A percentile compares a stretch with the other conserved stretches of the same genome.
phyloP scores from a whole-genome alignment of 1,284 basidiomycete genomes.

The Cystobasidium sp. region DNA sequence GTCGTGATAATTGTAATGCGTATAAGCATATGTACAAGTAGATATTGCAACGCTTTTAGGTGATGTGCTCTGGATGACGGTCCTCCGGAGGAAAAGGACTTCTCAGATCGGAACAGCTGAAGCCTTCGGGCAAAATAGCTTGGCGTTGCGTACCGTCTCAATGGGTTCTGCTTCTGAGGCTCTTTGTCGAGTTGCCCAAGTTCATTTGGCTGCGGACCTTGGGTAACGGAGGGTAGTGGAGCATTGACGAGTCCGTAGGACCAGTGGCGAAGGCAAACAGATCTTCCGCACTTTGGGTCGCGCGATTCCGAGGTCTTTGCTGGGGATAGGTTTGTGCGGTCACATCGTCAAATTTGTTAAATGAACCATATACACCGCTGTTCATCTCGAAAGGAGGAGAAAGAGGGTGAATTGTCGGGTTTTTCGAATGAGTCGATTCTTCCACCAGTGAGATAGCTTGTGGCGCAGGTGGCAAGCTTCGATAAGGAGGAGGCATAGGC shows the following conservation, averaged over 20 bases:
- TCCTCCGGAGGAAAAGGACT: no score
- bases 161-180: background rate
- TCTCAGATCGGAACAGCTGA: no score
- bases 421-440: background rate
- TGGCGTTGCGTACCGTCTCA: background rate
- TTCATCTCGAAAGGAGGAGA: background rate
- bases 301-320: background rate
- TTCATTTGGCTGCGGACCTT: slow-evolving; percentile 12
- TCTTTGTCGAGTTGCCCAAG: background rate
- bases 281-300: slow-evolving; percentile 11
- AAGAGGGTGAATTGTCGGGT: background rate
- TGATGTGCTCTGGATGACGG: no score
- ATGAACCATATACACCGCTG: background rate
- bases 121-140: background rate
- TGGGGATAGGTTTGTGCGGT: background rate
- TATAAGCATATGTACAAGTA: no score
- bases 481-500: slow-evolving; percentile 5
- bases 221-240: background rate
- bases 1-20: no score
- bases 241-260: background rate
- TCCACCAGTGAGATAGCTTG: slow-evolving; percentile 1
- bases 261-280: background rate
- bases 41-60: no score
- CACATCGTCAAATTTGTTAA: no score
- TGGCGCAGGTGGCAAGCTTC: background rate